These are phyloP conservation scores for Trypanosoma scelopori DNA, from an alignment of 208 protist species.

Conservation along the genomic window DNA sequence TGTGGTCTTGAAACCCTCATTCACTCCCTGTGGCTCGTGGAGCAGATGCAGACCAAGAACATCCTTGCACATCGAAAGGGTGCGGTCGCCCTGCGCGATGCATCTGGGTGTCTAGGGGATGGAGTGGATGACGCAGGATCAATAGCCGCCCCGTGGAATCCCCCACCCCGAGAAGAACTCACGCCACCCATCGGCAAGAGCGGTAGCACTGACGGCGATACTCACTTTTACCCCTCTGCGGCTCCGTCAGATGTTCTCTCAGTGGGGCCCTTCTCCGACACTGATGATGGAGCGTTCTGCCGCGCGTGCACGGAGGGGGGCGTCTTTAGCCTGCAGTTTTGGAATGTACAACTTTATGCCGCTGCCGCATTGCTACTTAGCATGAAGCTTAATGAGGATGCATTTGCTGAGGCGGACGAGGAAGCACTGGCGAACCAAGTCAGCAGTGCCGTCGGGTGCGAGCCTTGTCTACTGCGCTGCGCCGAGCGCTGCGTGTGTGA, in stretches of 20 bases:
- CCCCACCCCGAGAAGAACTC: background rate
- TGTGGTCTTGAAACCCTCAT: conserved; percentile 36
- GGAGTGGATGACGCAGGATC: conserved; percentile 4
- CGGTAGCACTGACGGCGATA: background rate
- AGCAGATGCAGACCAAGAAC: conserved; percentile 39
- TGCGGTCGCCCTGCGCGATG: conserved; percentile 3
- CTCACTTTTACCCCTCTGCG: conserved; percentile 12
- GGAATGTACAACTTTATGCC: conserved; percentile 42
- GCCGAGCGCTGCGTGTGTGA: conserved; percentile 44
- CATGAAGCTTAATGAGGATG: conserved; percentile 39
- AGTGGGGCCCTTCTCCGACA: conserved; percentile 30
- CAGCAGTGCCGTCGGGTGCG: conserved; percentile 14
- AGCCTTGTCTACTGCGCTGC: conserved; percentile 29
- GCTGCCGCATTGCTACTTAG: conserved; percentile 41
- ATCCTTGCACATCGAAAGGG: conserved; percentile 30
- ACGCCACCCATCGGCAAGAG: background rate
- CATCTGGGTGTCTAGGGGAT: background rate
- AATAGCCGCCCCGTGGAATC: background rate
- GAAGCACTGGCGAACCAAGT: conserved; percentile 15
- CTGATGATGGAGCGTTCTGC: conserved; percentile 27
- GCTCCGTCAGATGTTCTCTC: conserved; percentile 7
- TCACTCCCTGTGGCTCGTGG: conserved; percentile 37
- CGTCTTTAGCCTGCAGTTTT: conserved; percentile 42
- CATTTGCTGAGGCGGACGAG: conserved; percentile 16
- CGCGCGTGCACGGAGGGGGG: conserved; percentile 20